These are phyloP conservation scores for Fusarium caatingaense DNA, from an alignment of 2,329 filamentous ascomycete genomes.

Conservation along the genomic window DNA sequence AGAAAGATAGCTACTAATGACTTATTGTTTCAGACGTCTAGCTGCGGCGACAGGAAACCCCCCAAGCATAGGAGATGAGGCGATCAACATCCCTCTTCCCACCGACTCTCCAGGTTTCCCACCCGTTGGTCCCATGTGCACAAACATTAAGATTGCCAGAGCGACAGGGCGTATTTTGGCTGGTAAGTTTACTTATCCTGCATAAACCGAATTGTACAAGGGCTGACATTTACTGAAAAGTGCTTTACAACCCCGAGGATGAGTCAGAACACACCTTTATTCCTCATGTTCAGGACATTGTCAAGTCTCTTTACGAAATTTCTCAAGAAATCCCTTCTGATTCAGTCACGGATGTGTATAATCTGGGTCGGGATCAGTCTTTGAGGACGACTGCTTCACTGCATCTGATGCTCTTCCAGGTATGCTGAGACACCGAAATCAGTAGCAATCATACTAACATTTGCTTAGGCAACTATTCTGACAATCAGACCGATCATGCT, in stretches of 20 bases:
- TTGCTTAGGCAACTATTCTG: slow-evolving; percentile 45
- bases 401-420: slow-evolving; percentile 51
- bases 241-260: slow-evolving; percentile 48
- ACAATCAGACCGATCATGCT: slow-evolving; percentile 48
- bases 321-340: slow-evolving; percentile 45
- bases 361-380: slow-evolving; percentile 44
- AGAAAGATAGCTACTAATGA: not conserved
- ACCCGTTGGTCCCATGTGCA: slow-evolving; percentile 45
- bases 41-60: slow-evolving; percentile 45
- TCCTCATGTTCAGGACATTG: slow-evolving; percentile 49
- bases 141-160: slow-evolving; percentile 46
- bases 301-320: slow-evolving; percentile 45
- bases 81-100: slow-evolving; percentile 43
- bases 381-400: slow-evolving; percentile 48
- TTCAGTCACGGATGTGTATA: slow-evolving; percentile 40
- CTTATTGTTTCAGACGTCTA: slow-evolving; percentile 22
- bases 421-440: not conserved
- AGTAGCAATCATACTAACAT: not conserved
- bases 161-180: slow-evolving; percentile 45
- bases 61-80: slow-evolving; percentile 41
- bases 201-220: rapidly evolving
- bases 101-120: slow-evolving; percentile 47
- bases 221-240: slow-evolving; percentile 1
- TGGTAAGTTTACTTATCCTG: not conserved
- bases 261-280: slow-evolving; percentile 49